Evolutionary conservation across 1,139 yeast genomes (phyloP).

Genomic region (Suhomyces choctaworum): DNA sequence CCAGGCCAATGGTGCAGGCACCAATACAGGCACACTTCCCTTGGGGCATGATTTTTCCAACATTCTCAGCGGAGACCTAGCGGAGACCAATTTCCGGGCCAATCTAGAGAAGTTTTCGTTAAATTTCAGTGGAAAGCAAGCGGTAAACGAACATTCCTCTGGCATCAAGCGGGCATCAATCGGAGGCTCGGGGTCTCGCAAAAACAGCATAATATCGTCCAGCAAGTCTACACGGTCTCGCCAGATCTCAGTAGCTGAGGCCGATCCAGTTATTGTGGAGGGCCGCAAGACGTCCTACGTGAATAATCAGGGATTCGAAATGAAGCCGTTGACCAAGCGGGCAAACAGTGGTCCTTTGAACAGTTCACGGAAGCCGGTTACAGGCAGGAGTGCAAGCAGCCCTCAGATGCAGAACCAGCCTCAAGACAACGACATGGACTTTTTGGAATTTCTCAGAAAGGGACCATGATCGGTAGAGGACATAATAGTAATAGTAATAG

Average conservation of each 20-base stretch:
- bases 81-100: slow-evolving; percentile 32
- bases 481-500: too few relatives aligned
- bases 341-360: slow-evolving; percentile 3
- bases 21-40: slow-evolving; percentile 5
- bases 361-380: not conserved
- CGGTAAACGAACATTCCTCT: not conserved
- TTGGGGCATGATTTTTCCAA: slow-evolving; percentile 41
- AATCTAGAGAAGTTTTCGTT: slow-evolving; percentile 37
- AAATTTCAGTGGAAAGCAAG: slow-evolving; percentile 15
- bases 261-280: slow-evolving; percentile 15
- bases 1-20: slow-evolving; percentile 14
- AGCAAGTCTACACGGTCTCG: slow-evolving; percentile 18
- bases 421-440: slow-evolving; percentile 40
- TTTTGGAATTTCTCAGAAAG: slow-evolving; percentile 47
- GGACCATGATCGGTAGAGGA: slow-evolving; percentile 46
- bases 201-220: slow-evolving; percentile 16
- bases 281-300: slow-evolving; percentile 10
- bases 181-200: slow-evolving; percentile 11
- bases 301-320: slow-evolving; percentile 6
- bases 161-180: slow-evolving; percentile 6
- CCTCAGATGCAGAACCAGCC: slow-evolving; percentile 1
- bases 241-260: slow-evolving; percentile 17
- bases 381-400: not conserved
- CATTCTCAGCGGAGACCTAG: slow-evolving; percentile 31
- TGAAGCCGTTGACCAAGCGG: slow-evolving; percentile 8